phyloP scores from a whole-genome alignment of 2,329 filamentous ascomycete genomes.

The Aspergillus cejpii region DNA sequence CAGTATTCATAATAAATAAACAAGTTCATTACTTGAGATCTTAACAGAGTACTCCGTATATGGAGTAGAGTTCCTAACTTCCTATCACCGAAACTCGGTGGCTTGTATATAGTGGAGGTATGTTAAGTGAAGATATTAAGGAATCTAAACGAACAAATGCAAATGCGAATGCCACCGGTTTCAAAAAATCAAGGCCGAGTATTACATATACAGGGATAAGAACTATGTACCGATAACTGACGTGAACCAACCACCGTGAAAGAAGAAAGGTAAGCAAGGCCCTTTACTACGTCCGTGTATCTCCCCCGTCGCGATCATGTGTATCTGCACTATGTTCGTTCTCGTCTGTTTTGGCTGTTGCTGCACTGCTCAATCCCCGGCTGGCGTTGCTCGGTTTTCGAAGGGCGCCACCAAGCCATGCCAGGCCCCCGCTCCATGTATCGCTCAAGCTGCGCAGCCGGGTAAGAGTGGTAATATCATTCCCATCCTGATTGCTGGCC shows the following conservation, averaged over 20 bases:
- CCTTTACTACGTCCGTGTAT: conserved; percentile 5
- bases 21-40: too few relatives aligned
- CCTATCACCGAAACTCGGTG: too few relatives aligned
- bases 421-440: conserved; percentile 31
- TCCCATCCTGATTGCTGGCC: conserved; percentile 7
- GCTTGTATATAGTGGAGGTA: not conserved
- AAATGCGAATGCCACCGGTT: too few relatives aligned
- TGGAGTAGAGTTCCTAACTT: too few relatives aligned
- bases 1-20: too few relatives aligned
- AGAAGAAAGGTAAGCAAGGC: not conserved
- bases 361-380: not conserved
- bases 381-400: conserved; percentile 14
- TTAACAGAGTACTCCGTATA: too few relatives aligned
- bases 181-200: not conserved
- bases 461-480: conserved; percentile 16
- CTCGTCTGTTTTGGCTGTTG: not conserved
- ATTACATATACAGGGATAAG: conserved; percentile 1
- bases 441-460: conserved; percentile 36
- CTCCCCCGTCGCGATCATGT: not conserved
- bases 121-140: not conserved
- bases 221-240: conserved; percentile 7
- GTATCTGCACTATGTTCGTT: conserved; percentile 1
- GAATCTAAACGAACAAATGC: not conserved
- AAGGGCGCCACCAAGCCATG: conserved; percentile 33
- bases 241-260: conserved; percentile 7